Percentiles rank a stretch among this genome's conserved stretches.
Conservation (phyloP, 2,329 filamentous ascomycete species). For the Scedosporium minutisporum region DNA sequence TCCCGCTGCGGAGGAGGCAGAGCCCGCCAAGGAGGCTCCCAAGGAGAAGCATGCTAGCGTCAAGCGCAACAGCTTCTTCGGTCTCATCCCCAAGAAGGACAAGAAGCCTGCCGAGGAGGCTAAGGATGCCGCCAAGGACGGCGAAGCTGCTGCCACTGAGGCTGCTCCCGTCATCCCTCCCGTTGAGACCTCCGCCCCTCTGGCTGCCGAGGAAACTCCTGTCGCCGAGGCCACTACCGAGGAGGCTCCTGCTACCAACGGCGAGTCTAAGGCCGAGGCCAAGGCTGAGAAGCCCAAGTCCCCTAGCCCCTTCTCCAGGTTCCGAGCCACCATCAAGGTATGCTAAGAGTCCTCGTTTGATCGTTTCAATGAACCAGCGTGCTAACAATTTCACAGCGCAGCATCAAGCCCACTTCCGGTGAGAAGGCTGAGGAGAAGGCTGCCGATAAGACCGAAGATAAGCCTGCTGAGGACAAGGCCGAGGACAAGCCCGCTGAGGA, state of each 20-base stretch:
- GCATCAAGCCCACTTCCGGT: conserved; percentile 23
- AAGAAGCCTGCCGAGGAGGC: conserved; percentile 38
- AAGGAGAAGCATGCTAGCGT: conserved; percentile 38
- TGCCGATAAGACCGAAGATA: conserved; percentile 21
- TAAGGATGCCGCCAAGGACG: conserved; percentile 29
- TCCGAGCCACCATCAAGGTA: conserved; percentile 45
- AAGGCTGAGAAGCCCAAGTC: conserved; percentile 66
- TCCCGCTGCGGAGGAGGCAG: conserved; percentile 21
- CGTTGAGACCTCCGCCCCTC: conserved; percentile 46
- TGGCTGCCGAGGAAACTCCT: conserved; percentile 41
- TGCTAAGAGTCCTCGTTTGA: not conserved
- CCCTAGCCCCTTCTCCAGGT: conserved; percentile 48
- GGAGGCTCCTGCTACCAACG: conserved; percentile 33
- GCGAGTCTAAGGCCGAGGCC: conserved; percentile 50
- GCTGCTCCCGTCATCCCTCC: conserved; percentile 49
- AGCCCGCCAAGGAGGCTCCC: conserved; percentile 23
- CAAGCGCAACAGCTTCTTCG: conserved; percentile 51
- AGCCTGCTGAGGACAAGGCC: conserved; percentile 12
- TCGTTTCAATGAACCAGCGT: not conserved
- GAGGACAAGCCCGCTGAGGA: conserved; percentile 17
- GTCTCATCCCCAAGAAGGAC: conserved; percentile 44
- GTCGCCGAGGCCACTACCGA: conserved; percentile 25
- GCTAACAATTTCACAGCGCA: conserved; percentile 13
- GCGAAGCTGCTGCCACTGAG: conserved; percentile 31
- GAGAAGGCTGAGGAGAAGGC: conserved; percentile 25